Percentiles rank a stretch among this genome's conserved stretches.
Evolutionary conservation across 2,329 filamentous ascomycete genomes (phyloP).

Genomic region (Magnaporthiopsis rhizophila): DNA sequence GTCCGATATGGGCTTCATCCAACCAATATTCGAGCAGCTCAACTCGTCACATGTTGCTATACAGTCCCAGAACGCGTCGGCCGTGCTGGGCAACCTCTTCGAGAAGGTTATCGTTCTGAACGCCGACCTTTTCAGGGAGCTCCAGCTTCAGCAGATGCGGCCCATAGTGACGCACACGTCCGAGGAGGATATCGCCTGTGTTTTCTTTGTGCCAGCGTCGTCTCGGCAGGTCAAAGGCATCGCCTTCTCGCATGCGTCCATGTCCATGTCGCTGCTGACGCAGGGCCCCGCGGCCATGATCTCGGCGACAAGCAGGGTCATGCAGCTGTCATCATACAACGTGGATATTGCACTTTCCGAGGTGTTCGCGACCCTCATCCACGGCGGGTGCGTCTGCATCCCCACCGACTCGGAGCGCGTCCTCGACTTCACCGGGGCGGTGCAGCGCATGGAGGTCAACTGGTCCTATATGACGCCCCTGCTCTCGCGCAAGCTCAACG

Average conservation of each 20-base stretch:
- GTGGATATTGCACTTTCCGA: slow-evolving; percentile 47
- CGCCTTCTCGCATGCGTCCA: slow-evolving; percentile 51
- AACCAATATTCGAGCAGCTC: slow-evolving; percentile 35
- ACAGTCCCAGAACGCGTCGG: slow-evolving; percentile 33
- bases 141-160: slow-evolving; percentile 3
- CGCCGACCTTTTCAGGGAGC: slow-evolving; percentile 5
- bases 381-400: slow-evolving; percentile 52
- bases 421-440: slow-evolving; percentile 40
- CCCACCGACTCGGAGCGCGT: slow-evolving; percentile 42
- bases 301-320: slow-evolving; percentile 42
- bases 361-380: slow-evolving; percentile 43
- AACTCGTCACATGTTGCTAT: slow-evolving; percentile 32
- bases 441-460: slow-evolving; percentile 41
- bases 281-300: slow-evolving; percentile 44
- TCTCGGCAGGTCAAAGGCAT: slow-evolving; percentile 52
- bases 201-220: slow-evolving; percentile 52
- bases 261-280: slow-evolving; percentile 45
- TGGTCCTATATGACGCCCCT: slow-evolving; percentile 51
- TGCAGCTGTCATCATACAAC: slow-evolving; percentile 49
- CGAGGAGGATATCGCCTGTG: slow-evolving; percentile 46
- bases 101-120: slow-evolving; percentile 27
- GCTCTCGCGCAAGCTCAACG: slow-evolving; percentile 39
- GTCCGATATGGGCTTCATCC: slow-evolving; percentile 32
- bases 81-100: slow-evolving; percentile 29
- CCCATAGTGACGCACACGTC: slow-evolving; percentile 16